Percentiles rank a stretch among this genome's conserved stretches.
Conservation (phyloP, 305 asterid species). For the Fraxinus floribunda region DNA sequence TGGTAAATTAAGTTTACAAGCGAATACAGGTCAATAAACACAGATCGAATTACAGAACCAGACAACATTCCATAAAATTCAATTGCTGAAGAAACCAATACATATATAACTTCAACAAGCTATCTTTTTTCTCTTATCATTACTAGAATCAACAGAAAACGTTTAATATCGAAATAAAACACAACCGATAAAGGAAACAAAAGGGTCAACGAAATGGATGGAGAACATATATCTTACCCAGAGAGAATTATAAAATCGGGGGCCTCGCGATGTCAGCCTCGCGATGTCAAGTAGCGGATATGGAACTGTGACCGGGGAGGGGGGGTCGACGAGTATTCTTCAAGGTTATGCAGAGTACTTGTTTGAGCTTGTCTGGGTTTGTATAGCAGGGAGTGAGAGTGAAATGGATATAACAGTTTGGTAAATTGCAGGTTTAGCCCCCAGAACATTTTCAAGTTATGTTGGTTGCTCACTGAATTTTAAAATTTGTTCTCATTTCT, state of each 20-base stretch:
- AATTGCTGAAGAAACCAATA: not conserved
- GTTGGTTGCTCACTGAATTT: not conserved
- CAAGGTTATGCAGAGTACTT: not conserved
- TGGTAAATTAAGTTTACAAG: not conserved
- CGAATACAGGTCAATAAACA: not conserved
- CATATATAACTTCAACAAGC: not conserved
- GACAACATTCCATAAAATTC: not conserved
- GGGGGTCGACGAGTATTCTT: not conserved
- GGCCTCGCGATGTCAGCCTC: too few species aligned
- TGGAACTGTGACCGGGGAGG: not conserved
- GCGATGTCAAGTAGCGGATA: not conserved
- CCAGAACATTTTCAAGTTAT: not conserved
- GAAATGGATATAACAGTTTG: constrained; percentile 26
- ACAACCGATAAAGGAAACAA: not conserved
- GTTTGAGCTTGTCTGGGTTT: not conserved
- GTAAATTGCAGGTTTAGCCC: constrained; percentile 11
- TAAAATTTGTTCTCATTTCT: not conserved
- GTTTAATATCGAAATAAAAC: not conserved
- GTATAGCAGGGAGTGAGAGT: constrained; percentile 17
- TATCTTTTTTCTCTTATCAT: not conserved
- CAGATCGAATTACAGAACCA: not conserved
- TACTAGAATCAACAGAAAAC: not conserved
- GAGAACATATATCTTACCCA: constrained; percentile 2
- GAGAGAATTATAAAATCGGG: constrained; percentile 6
- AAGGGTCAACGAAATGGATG: not conserved